Conservation (phyloP, 2,329 filamentous ascomycete species). For the Microcyclospora pomicola region DNA sequence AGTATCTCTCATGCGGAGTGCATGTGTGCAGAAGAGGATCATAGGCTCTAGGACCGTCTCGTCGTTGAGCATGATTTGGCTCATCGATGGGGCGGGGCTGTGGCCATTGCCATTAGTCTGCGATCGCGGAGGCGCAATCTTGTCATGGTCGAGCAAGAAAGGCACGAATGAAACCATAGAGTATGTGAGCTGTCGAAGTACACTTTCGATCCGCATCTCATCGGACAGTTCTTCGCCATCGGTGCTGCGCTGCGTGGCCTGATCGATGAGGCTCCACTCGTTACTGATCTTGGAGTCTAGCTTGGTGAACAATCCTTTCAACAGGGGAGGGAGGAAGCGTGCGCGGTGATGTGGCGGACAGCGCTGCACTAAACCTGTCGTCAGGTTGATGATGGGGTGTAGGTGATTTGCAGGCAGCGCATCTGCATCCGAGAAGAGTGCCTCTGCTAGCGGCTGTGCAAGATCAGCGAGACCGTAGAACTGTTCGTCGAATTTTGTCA, state of each 20-base stretch:
- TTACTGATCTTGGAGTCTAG: conserved; percentile 75
- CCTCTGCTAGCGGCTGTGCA: conserved; percentile 66
- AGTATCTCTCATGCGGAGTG: conserved; percentile 77
- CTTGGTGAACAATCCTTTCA: conserved; percentile 69
- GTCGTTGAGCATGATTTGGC: conserved; percentile 69
- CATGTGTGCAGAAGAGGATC: conserved; percentile 81
- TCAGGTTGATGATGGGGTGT: conserved; percentile 80
- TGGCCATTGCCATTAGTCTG: conserved; percentile 3
- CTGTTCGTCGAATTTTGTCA: conserved; percentile 72
- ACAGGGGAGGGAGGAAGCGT: conserved; percentile 71
- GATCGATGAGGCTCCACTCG: conserved; percentile 68
- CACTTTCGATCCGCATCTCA: conserved; percentile 97
- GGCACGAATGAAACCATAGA: conserved; percentile 85
- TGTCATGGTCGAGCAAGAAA: conserved; percentile 59
- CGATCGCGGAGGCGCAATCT: conserved; percentile 34
- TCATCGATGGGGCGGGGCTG: conserved; percentile 44
- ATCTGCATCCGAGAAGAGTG: conserved; percentile 69
- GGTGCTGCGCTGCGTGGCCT: conserved; percentile 43
- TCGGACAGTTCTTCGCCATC: conserved; percentile 65
- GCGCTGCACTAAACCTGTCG: conserved; percentile 78
- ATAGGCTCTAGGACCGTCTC: conserved; percentile 72
- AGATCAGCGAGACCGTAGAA: conserved; percentile 87
- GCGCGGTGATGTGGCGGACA: conserved; percentile 67
- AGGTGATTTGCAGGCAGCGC: conserved; percentile 84
- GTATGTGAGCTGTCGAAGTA: conserved; percentile 82